phyloP scores from a whole-genome alignment of 2,329 filamentous ascomycete species.

The Penicillium rolfsii region DNA sequence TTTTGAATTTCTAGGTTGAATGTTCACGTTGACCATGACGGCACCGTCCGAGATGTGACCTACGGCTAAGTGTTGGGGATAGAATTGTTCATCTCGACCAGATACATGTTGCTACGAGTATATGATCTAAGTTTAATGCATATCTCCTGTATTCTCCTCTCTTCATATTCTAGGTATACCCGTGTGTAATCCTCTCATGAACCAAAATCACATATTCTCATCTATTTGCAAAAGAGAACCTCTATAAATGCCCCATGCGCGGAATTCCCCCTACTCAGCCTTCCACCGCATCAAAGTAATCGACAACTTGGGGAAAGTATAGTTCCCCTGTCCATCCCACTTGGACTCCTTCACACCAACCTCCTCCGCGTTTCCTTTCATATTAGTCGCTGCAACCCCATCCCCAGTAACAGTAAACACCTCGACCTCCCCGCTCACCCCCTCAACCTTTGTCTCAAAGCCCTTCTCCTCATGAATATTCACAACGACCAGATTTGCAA shows the following conservation, averaged over 20 bases:
- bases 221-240: neutral
- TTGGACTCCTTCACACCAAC: constrained; percentile 63
- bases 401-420: constrained; percentile 67
- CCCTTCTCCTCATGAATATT: constrained; percentile 68
- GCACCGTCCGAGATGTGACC: constrained; percentile 49
- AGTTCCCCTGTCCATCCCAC: constrained; percentile 67
- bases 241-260: neutral
- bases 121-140: neutral
- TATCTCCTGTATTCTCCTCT: neutral
- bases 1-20: constrained; percentile 42
- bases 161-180: neutral
- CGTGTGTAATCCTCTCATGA: neutral
- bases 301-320: constrained; percentile 70
- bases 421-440: constrained; percentile 56
- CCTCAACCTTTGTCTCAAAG: constrained; percentile 64
- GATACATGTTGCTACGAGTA: constrained; percentile 1
- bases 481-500: constrained; percentile 69
- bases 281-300: constrained; percentile 68
- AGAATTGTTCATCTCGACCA: neutral
- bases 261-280: constrained; percentile 31
- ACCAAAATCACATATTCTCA: neutral
- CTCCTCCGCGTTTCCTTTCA: constrained; percentile 59
- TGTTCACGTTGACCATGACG: constrained; percentile 49
- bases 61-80: constrained; percentile 39
- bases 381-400: constrained; percentile 63